These are phyloP conservation scores for Pleurotus platypus DNA, from an alignment of 768 basidiomycete species.

Conservation along the genomic window DNA sequence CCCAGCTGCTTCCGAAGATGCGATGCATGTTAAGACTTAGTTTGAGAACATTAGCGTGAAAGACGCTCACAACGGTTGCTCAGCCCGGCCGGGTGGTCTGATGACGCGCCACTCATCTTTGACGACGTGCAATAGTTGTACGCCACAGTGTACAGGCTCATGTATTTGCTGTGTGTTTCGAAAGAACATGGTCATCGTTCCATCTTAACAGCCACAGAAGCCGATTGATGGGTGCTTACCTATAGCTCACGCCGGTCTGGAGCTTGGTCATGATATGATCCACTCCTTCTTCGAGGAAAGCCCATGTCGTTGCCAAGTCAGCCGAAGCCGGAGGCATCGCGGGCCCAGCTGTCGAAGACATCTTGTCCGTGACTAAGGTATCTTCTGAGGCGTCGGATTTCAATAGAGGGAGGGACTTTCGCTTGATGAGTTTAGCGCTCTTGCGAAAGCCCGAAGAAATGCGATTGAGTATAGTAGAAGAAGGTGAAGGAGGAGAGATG, in stretches of 20 bases:
- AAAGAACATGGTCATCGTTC: background rate
- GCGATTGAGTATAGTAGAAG: constrained; percentile 8
- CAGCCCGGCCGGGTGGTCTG: constrained; percentile 41
- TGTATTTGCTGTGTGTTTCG: constrained; percentile 56
- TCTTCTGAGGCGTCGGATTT: background rate
- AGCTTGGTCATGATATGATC: constrained; percentile 93
- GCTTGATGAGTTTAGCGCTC: constrained; percentile 9
- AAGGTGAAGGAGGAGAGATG: constrained; percentile 16
- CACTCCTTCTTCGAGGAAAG: constrained; percentile 81
- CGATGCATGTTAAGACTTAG: constrained; percentile 31
- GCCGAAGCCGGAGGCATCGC: constrained; percentile 66
- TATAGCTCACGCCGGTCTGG: constrained; percentile 83
- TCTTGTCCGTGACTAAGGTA: constrained; percentile 2
- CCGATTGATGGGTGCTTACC: constrained; percentile 23
- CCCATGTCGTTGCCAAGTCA: constrained; percentile 84
- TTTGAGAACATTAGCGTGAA: constrained; percentile 23
- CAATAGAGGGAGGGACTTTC: constrained; percentile 7
- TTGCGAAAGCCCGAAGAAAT: constrained; percentile 5
- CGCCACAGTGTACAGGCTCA: constrained; percentile 87
- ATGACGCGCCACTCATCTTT: constrained; percentile 58
- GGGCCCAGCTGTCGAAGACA: constrained; percentile 23
- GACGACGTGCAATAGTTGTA: constrained; percentile 98
- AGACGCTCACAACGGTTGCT: constrained; percentile 64
- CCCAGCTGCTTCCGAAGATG: constrained; percentile 49
- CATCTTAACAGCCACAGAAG: constrained; percentile 5